These are phyloP conservation scores for Somion occarium DNA, from an alignment of 1,284 basidiomycete genomes.

Conservation along the genomic window DNA sequence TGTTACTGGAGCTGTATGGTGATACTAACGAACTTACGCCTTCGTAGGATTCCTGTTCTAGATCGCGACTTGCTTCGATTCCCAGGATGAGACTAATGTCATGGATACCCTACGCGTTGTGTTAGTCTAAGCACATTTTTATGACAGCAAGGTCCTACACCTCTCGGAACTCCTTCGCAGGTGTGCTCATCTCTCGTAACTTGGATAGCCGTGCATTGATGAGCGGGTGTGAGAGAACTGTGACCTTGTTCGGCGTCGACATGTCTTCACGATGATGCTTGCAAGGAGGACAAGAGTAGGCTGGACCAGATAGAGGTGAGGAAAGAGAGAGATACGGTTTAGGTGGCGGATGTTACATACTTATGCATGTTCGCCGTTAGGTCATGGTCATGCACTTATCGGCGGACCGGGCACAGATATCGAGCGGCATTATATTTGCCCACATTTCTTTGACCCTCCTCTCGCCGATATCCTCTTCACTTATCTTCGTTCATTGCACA, in stretches of 20 bases:
- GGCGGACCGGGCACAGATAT: not conserved
- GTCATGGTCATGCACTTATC: slow-evolving; percentile 2
- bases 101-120: slow-evolving; percentile 47
- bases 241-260: slow-evolving; percentile 33
- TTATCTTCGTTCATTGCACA: not conserved
- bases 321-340: not conserved
- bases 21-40: slow-evolving; percentile 45
- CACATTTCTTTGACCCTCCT: not conserved
- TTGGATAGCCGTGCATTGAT: slow-evolving; percentile 70
- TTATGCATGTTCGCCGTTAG: not conserved
- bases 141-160: slow-evolving; percentile 31
- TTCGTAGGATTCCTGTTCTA: slow-evolving; percentile 55
- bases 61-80: slow-evolving; percentile 66
- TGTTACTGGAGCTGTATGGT: not conserved
- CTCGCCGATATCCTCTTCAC: not conserved
- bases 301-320: not conserved
- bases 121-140: not conserved
- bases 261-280: slow-evolving; percentile 21
- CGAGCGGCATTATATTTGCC: not conserved
- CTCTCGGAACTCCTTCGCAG: slow-evolving; percentile 75
- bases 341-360: not conserved
- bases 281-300: not conserved
- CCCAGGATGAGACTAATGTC: slow-evolving; percentile 71
- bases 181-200: slow-evolving; percentile 58
- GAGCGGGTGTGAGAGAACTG: slow-evolving; percentile 68